Percentiles rank a stretch among this genome's conserved stretches.
Conservation (phyloP, 805 yeast species). For the Kazachstania taianensis region DNA sequence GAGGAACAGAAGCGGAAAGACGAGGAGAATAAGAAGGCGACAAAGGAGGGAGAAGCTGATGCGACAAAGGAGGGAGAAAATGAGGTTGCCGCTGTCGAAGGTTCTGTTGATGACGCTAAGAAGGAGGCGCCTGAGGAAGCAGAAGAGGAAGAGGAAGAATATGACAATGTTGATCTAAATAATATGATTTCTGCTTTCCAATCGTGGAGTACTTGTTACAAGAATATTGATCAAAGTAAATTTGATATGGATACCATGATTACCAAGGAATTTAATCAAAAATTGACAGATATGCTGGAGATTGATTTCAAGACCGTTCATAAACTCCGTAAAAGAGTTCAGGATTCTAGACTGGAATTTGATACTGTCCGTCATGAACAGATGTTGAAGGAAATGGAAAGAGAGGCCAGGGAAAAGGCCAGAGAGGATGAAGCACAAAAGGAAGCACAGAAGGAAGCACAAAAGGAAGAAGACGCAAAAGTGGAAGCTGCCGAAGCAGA, state of each 20-base stretch:
- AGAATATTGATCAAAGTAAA: conserved; percentile 57
- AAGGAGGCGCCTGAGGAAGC: conserved; percentile 23
- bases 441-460: conserved; percentile 1
- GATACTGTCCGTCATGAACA: conserved; percentile 59
- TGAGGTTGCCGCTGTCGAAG: conserved; percentile 17
- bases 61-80: conserved; percentile 6
- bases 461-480: not conserved
- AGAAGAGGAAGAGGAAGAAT: conserved; percentile 29
- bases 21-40: conserved; percentile 13
- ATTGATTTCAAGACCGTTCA: conserved; percentile 52
- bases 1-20: conserved; percentile 23
- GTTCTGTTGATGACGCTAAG: conserved; percentile 26
- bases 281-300: conserved; percentile 42
- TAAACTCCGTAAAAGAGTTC: conserved; percentile 57
- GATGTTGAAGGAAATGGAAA: conserved; percentile 24
- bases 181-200: conserved; percentile 36
- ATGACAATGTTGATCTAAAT: conserved; percentile 40
- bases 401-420: conserved; percentile 11
- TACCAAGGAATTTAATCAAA: conserved; percentile 47
- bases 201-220: conserved; percentile 44
- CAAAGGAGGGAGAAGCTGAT: conserved; percentile 23
- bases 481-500: conserved; percentile 4
- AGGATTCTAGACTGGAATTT: conserved; percentile 56
- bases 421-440: conserved; percentile 5
- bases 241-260: conserved; percentile 60